Percentiles rank a stretch among this genome's conserved stretches.
Conservation (phyloP, 768 basidiomycete species). For the Naganishia antarctica region DNA sequence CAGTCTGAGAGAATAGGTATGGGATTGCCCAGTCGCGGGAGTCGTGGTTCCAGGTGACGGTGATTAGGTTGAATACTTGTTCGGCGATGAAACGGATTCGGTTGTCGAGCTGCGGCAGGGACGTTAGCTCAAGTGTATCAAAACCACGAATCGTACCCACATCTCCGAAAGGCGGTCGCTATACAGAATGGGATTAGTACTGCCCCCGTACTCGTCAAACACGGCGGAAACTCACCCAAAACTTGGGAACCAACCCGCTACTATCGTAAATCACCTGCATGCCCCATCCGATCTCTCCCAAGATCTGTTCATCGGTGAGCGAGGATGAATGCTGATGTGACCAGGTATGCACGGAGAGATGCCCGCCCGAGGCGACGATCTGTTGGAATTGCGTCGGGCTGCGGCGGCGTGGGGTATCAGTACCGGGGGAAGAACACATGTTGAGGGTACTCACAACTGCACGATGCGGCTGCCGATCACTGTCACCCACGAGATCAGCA, state of each 20-base stretch:
- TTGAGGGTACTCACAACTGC: slow-evolving; percentile 8
- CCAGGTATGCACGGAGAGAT: slow-evolving; percentile 47
- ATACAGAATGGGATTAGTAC: slow-evolving; percentile 36
- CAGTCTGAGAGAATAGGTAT: slow-evolving; percentile 54
- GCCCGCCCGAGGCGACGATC: neutral
- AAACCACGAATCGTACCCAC: too few species aligned
- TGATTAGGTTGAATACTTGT: slow-evolving; percentile 75
- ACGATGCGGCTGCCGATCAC: slow-evolving; percentile 17
- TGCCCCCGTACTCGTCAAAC: too few species aligned
- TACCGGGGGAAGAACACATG: too few species aligned
- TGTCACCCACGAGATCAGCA: too few species aligned
- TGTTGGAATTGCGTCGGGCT: slow-evolving; percentile 20
- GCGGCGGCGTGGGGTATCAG: too few species aligned
- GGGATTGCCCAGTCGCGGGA: slow-evolving; percentile 70
- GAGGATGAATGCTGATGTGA: slow-evolving; percentile 41
- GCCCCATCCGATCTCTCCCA: slow-evolving; percentile 77
- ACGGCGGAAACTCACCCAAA: slow-evolving; percentile 57
- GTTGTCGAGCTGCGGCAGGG: slow-evolving; percentile 56
- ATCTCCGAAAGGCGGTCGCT: slow-evolving; percentile 28
- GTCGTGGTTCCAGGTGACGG: slow-evolving; percentile 80
- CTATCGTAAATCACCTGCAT: slow-evolving; percentile 71
- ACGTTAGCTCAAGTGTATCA: too few species aligned
- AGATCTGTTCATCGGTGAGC: slow-evolving; percentile 60
- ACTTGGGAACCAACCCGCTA: slow-evolving; percentile 65
- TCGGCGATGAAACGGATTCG: slow-evolving; percentile 78